These are phyloP conservation scores for Mucor piriformis DNA, from an alignment of 371 early-diverging fungal species.

Conservation along the genomic window DNA sequence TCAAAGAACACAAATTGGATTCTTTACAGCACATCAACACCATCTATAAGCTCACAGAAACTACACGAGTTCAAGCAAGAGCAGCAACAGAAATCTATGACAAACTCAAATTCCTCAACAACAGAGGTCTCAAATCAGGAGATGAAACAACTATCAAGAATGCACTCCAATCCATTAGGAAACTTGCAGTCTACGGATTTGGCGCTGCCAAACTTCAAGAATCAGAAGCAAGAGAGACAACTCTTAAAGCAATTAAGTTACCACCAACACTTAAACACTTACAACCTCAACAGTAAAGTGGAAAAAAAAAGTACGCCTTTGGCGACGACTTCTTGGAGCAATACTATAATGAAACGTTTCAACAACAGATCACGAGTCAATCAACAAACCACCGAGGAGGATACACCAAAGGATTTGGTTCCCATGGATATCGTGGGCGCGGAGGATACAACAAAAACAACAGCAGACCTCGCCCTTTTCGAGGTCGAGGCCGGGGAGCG, in stretches of 20 bases:
- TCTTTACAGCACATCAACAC: constrained; percentile 7
- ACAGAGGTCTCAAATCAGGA: neutral
- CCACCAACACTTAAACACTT: constrained; percentile 19
- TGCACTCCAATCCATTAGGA: neutral
- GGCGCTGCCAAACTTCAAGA: constrained; percentile 8
- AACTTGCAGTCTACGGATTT: neutral
- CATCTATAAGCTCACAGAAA: constrained; percentile 11
- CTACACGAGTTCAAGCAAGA: constrained; percentile 7
- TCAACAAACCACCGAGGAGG: too few species aligned
- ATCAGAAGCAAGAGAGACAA: constrained; percentile 10
- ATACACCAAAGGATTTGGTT: neutral
- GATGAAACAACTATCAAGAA: neutral
- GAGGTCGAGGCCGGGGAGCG: too few species aligned
- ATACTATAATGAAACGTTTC: too few species aligned
- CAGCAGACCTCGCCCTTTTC: too few species aligned
- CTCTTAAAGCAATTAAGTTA: constrained; percentile 10
- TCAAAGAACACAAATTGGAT: constrained; percentile 5
- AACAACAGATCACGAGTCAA: too few species aligned
- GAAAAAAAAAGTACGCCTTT: neutral
- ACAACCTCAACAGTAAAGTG: neutral
- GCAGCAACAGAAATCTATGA: constrained; percentile 10
- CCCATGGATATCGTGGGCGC: too few species aligned
- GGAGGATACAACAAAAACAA: too few species aligned
- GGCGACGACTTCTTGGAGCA: neutral
- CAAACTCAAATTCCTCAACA: neutral